These are phyloP conservation scores for Cardamine chenopodiifolia DNA, from an alignment of 345 rosid species.

Conservation along the genomic window DNA sequence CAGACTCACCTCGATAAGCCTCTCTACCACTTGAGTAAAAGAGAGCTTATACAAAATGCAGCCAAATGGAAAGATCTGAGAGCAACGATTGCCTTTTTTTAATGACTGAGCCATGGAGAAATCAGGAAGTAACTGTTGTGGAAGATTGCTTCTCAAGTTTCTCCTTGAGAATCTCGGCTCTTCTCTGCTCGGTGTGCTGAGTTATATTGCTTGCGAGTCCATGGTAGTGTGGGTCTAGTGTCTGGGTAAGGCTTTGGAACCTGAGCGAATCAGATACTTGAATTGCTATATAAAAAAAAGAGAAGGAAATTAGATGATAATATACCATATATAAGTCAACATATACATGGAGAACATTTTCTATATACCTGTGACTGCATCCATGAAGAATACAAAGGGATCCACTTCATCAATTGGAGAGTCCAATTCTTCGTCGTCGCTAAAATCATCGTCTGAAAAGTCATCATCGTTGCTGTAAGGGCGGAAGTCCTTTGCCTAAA, in stretches of 20 bases:
- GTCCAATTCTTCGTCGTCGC: slow-evolving; percentile 91
- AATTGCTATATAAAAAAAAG: slow-evolving; percentile 50
- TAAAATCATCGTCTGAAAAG: slow-evolving; percentile 79
- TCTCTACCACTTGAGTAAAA: slow-evolving; percentile 5
- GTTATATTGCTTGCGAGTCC: slow-evolving; percentile 87
- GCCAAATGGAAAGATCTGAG: slow-evolving; percentile 10
- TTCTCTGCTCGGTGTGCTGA: slow-evolving; percentile 90
- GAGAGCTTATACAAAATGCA: slow-evolving; percentile 24
- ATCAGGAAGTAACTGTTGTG: slow-evolving; percentile 38
- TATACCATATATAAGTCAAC: background rate
- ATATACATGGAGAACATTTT: background rate
- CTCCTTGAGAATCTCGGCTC: slow-evolving; percentile 88
- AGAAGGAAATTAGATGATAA: background rate
- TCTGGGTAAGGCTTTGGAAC: slow-evolving; percentile 81
- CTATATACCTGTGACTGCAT: slow-evolving; percentile 72
- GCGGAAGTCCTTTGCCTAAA: slow-evolving; percentile 81
- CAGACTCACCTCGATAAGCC: slow-evolving; percentile 32
- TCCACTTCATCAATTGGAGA: slow-evolving; percentile 98
- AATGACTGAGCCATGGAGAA: slow-evolving; percentile 7
- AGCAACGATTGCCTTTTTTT: background rate
- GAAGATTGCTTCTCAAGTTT: slow-evolving; percentile 66
- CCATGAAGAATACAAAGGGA: slow-evolving; percentile 93
- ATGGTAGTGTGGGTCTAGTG: slow-evolving; percentile 81
- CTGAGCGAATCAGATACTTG: slow-evolving; percentile 69
- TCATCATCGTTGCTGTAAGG: slow-evolving; percentile 65